Evolutionary conservation across 768 basidiomycete genomes (phyloP), one percentile per base, ranked within the genome.

Genomic region (Leccinum barrowsii): DNA sequence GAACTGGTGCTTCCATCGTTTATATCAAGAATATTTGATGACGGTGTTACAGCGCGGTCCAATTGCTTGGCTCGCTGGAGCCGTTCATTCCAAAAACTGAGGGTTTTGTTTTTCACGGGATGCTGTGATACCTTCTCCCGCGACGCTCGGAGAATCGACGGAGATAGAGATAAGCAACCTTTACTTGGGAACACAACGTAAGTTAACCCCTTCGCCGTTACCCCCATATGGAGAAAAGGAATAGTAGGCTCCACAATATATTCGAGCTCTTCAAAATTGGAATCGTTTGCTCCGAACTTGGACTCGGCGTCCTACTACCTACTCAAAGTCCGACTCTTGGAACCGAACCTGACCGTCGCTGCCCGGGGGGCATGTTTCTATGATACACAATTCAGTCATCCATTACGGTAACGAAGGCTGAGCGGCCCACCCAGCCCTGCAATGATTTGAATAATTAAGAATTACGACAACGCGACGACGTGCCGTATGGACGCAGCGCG

Each of bases 311-410:
- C 34, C 34, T 34, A 34, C 59, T 50, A 42, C 65, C 37, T 56
- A 54, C 37, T 57, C 52, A 44, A 44, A 4, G 34, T 24, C 10
- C 56, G 10, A 50, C 37, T 55, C 56, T 64, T 52, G 63, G 56
- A 62, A 60, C 59, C 34, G 28, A 52, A 55, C 64, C 47, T 40
- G 63, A 46, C 56, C 34, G 5, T 12, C 8, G 54, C 53, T 3
- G 49, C 26, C 55, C 26, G 15, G 28, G 56, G 52, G 52, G 62
- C 57, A 51, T 54, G 22, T 52, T 44, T 50, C 37, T 8, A 40
- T 40, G 17, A n/a, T 40, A 40, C 37, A 40, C 17, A 0, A 40
- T 42, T 42, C 11, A 19, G 40, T 42, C 40, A 42, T n/a, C 40
- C 40, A 42, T 42, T 42, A 42, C 40, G 40, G n/a, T 42, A 42